Percentiles rank a stretch among this genome's conserved stretches.
Conservation (phyloP, 192 early-diverging fungal genomes). For the Lobulomyces angularis region DNA sequence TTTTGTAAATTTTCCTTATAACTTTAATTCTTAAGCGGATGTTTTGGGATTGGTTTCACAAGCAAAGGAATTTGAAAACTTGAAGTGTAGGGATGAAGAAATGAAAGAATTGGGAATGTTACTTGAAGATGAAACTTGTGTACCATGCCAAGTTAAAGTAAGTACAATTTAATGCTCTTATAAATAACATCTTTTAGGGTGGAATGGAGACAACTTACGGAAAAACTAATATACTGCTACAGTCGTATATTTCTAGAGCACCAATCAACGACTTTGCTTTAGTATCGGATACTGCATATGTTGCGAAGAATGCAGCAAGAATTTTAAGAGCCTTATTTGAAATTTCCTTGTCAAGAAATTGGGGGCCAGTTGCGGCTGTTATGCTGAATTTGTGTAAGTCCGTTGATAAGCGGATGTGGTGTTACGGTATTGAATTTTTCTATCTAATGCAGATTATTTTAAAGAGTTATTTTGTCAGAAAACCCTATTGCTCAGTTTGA, state of each 20-base stretch:
- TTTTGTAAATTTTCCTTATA: too few species aligned
- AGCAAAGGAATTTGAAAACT: conserved; percentile 88
- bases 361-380: conserved; percentile 68
- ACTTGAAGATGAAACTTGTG: conserved; percentile 51
- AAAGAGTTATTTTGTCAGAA: conserved; percentile 60
- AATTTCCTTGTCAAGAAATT: conserved; percentile 78
- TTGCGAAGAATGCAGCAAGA: conserved; percentile 86
- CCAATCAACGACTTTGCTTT: conserved; percentile 85
- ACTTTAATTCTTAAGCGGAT: too few species aligned
- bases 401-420: conserved; percentile 84
- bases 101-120: conserved; percentile 60
- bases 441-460: conserved; percentile 8
- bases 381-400: conserved; percentile 76
- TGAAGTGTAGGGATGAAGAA: conserved; percentile 87
- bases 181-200: conserved; percentile 31
- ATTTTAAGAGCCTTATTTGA: conserved; percentile 93
- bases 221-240: conserved; percentile 91
- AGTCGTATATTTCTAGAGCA: conserved; percentile 68
- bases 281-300: conserved; percentile 84
- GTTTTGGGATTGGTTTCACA: conserved; percentile 74
- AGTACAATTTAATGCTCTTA: not conserved
- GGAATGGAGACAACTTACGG: conserved; percentile 68
- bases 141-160: conserved; percentile 80
- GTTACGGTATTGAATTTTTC: too few species aligned
- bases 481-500: conserved; percentile 79